Base-by-base conservation (phyloP, 371 early-diverging fungal genomes). In the Circinella umbellata region DNA sequence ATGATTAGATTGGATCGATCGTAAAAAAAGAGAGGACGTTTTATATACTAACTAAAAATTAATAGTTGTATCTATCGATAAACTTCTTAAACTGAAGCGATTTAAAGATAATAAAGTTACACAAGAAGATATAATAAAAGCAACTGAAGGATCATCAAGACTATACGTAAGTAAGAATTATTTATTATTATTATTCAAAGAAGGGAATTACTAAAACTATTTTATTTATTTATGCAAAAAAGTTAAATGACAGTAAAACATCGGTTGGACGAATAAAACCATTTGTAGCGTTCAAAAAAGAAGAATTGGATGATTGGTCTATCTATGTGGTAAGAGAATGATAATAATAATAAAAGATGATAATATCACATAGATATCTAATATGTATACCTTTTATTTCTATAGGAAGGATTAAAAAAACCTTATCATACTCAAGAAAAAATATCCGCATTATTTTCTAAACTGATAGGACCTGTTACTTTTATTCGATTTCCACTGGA, bases 291-390 rank as follows among this genome's bases (percentile, higher is more conserved):
- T 62, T 71, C 13, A 76, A 80, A 39, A 77, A 73, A 27, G 70
- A 76, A 35, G 79, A 77, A 55, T 42, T 73, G 17, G 81, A 81
- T 34, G 77, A 75, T 10, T 80, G 77, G 73, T 81, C 84, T 11
- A 78, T 84, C 10, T 81, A 81, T 63, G 81, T 81, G 18, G 77
- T 73, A 74, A 49, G 37, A 11, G 0, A 13, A 11, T 7, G 37
- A 4, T 35, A 54, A n/a, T 11, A 7, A 35, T 34, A 34, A n/a
- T n/a, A n/a, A n/a, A n/a, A n/a, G n/a, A n/a, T n/a, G n/a, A n/a
- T n/a, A n/a, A n/a, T n/a, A n/a, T n/a, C n/a, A n/a, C n/a, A n/a
- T n/a, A n/a, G n/a, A n/a, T 13, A 14, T 64, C 17, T 35, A 38
- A 14, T n/a, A 48, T 68, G 35, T 57, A 60, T 48, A 6, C 4